These are phyloP conservation scores for Vanrija sp. DNA, from an alignment of 1,284 basidiomycete species.

Conservation along the genomic window DNA sequence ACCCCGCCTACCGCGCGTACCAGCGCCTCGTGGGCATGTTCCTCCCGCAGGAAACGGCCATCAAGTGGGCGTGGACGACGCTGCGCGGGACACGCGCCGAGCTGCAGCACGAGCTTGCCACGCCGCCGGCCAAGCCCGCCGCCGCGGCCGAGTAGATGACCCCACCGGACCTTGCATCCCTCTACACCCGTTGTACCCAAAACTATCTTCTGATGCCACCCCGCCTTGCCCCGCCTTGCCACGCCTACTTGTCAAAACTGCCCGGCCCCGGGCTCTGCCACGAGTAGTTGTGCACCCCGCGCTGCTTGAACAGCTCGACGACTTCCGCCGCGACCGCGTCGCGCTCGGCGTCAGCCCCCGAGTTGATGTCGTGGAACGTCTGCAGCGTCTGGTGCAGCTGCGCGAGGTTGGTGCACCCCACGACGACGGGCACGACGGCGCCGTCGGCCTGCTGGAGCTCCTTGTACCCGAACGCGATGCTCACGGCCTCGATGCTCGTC, in stretches of 20 bases:
- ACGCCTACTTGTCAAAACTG: neutral
- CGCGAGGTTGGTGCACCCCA: constrained; percentile 63
- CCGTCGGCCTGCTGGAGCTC: constrained; percentile 43
- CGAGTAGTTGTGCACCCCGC: constrained; percentile 56
- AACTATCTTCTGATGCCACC: neutral
- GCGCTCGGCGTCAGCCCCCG: constrained; percentile 39
- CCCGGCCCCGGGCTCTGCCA: constrained; percentile 33
- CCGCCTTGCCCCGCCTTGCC: neutral
- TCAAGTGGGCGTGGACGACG: constrained; percentile 42
- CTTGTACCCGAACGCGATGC: constrained; percentile 67
- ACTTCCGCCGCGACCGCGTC: constrained; percentile 54
- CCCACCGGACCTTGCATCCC: neutral
- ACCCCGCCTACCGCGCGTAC: constrained; percentile 71
- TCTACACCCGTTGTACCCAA: neutral
- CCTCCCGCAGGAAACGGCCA: constrained; percentile 55
- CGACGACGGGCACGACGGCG: constrained; percentile 62
- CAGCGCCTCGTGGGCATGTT: constrained; percentile 80
- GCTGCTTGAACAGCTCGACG: constrained; percentile 52
- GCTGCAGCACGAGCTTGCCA: constrained; percentile 1
- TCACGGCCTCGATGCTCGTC: constrained; percentile 60
- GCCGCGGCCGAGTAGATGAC: no score
- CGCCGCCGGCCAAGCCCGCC: neutral
- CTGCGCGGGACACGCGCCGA: constrained; percentile 3
- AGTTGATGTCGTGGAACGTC: constrained; percentile 62
- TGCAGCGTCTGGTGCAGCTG: constrained; percentile 71